phyloP scores from a whole-genome alignment of 2,329 filamentous ascomycete species.

The Sporothrix protearum region DNA sequence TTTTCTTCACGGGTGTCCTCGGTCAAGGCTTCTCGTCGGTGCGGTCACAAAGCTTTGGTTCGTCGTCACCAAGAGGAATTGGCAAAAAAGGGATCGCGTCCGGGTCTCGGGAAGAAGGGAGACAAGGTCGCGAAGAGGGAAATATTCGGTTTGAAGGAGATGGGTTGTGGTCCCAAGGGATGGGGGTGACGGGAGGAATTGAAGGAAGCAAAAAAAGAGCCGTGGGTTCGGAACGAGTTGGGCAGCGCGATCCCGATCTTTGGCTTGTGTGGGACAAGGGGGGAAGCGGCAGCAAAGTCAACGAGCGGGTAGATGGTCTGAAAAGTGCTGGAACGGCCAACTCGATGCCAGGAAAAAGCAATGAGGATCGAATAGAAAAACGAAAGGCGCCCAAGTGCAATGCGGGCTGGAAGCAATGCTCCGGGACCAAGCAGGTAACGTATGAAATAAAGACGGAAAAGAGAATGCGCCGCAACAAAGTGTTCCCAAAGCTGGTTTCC shows the following conservation, averaged over 20 bases:
- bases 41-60: not conserved
- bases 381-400: not conserved
- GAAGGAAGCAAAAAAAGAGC: not conserved
- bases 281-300: not conserved
- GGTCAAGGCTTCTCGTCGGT: not conserved
- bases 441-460: not conserved
- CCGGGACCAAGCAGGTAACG: not conserved
- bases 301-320: not conserved
- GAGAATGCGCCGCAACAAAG: not conserved
- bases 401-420: not conserved
- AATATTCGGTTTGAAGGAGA: not conserved
- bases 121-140: not conserved
- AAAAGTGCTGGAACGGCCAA: not conserved
- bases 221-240: not conserved
- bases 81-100: not conserved
- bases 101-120: not conserved
- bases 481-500: not conserved
- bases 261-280: not conserved
- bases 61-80: not conserved
- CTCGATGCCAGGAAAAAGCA: not conserved
- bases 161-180: conserved; percentile 1
- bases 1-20: not conserved
- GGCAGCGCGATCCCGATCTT: conserved; percentile 1
- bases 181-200: not conserved
- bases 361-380: not conserved